These are phyloP conservation scores for Fusarium protoensiforme DNA, from an alignment of 2,329 filamentous ascomycete genomes.

Conservation along the genomic window DNA sequence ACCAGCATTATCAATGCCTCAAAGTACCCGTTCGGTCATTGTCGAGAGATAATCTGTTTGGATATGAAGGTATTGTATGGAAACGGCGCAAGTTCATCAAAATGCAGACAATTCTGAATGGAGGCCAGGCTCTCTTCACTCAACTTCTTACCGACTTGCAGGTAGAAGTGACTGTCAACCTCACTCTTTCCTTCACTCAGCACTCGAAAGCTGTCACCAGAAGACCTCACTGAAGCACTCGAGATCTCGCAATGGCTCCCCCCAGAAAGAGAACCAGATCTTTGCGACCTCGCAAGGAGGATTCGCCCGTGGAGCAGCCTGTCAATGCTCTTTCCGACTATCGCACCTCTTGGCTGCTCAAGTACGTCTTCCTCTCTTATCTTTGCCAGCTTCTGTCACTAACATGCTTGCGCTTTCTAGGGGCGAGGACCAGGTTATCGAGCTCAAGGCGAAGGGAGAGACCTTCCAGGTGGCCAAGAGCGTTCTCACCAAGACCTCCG, in stretches of 20 bases:
- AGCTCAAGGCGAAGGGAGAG: slow-evolving; percentile 45
- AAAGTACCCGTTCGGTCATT: neutral
- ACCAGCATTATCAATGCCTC: neutral
- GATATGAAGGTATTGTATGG: neutral
- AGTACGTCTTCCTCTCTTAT: slow-evolving; percentile 39
- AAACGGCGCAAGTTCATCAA: neutral
- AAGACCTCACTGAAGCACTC: neutral
- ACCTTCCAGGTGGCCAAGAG: slow-evolving; percentile 45
- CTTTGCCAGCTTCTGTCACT: neutral
- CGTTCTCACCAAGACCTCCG: slow-evolving; percentile 46
- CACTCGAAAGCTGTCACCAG: neutral
- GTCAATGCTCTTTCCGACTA: slow-evolving; percentile 43
- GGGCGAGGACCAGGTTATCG: slow-evolving; percentile 44
- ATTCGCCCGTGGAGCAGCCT: slow-evolving; percentile 35
- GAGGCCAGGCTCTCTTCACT: neutral
- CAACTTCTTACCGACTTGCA: neutral
- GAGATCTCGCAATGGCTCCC: slow-evolving; percentile 18
- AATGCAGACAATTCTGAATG: neutral
- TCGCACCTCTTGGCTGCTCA: slow-evolving; percentile 49
- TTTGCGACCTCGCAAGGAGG: slow-evolving; percentile 17
- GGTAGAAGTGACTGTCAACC: neutral
- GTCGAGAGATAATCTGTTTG: neutral
- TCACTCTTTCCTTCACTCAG: neutral
- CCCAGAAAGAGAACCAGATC: slow-evolving; percentile 33
- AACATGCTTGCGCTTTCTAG: slow-evolving; percentile 25